Evolutionary conservation across 2,329 filamentous ascomycete genomes (phyloP).

Genomic region (Paracoccidioides lutzii): DNA sequence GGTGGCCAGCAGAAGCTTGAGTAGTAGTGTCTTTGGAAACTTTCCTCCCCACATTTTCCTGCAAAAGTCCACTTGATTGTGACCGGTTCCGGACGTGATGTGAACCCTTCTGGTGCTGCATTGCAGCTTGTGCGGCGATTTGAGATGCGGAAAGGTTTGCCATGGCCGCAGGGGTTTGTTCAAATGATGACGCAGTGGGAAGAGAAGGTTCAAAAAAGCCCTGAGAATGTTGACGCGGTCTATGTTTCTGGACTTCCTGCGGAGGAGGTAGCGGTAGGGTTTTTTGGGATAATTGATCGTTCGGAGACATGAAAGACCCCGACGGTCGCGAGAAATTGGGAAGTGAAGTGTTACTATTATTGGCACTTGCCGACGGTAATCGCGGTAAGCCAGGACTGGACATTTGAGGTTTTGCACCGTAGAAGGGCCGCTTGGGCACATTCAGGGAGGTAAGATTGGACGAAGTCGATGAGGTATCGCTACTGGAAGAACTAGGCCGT

Average conservation of each 20-base stretch:
- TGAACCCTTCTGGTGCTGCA: constrained; percentile 37
- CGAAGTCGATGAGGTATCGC: constrained; percentile 33
- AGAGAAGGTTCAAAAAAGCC: constrained; percentile 56
- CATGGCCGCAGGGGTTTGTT: constrained; percentile 27
- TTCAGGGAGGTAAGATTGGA: constrained; percentile 34
- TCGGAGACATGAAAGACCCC: constrained; percentile 26
- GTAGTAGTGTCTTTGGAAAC: constrained; percentile 24
- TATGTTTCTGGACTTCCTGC: constrained; percentile 27
- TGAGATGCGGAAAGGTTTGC: constrained; percentile 44
- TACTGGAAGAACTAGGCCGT: constrained; percentile 33
- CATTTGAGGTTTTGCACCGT: constrained; percentile 19
- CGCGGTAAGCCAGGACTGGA: constrained; percentile 18
- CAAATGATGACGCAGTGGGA: constrained; percentile 38
- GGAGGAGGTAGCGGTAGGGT: constrained; percentile 26
- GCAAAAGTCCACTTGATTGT: constrained; percentile 35
- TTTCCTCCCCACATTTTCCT: constrained; percentile 22
- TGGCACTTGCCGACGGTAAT: constrained; percentile 18
- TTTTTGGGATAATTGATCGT: constrained; percentile 22
- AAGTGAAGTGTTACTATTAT: constrained; percentile 24
- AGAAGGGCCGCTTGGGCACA: constrained; percentile 27
- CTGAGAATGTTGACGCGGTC: constrained; percentile 45
- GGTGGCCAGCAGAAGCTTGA: constrained; percentile 16
- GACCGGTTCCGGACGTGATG: constrained; percentile 42
- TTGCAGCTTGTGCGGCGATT: constrained; percentile 54
- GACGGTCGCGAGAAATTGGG: constrained; percentile 24